These are phyloP conservation scores for Begonia fuchsioides DNA, from an alignment of 306 rosid genomes.

Conservation along the genomic window DNA sequence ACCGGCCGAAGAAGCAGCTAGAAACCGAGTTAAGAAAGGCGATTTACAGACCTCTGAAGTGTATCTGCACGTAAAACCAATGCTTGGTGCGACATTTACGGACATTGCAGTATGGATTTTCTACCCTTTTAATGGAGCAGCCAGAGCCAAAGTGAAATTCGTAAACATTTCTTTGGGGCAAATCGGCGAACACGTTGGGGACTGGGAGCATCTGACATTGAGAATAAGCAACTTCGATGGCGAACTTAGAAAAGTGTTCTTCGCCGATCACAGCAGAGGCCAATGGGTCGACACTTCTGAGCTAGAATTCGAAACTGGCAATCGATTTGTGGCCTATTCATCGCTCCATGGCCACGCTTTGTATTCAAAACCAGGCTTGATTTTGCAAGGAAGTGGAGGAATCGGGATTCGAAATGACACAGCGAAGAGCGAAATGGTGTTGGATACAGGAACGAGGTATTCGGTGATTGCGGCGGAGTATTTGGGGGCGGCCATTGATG, in stretches of 20 bases:
- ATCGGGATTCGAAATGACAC: slow-evolving; percentile 56
- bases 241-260: slow-evolving; percentile 30
- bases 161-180: slow-evolving; percentile 29
- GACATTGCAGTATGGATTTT: slow-evolving; percentile 64
- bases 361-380: slow-evolving; percentile 40
- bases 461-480: slow-evolving; percentile 33
- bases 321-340: slow-evolving; percentile 34
- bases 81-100: slow-evolving; percentile 56
- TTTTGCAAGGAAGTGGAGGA: slow-evolving; percentile 38
- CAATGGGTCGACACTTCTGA: slow-evolving; percentile 43
- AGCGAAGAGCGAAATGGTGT: slow-evolving; percentile 26
- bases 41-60: slow-evolving; percentile 26
- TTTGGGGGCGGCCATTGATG: slow-evolving; percentile 20
- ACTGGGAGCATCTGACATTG: slow-evolving; percentile 75
- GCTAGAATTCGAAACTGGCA: slow-evolving; percentile 34
- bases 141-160: slow-evolving; percentile 32
- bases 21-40: slow-evolving; percentile 37
- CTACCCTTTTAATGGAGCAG: slow-evolving; percentile 68
- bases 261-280: slow-evolving; percentile 64
- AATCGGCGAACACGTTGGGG: slow-evolving; percentile 63
- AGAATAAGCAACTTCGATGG: slow-evolving; percentile 64
- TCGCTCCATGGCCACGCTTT: slow-evolving; percentile 58
- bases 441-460: slow-evolving; percentile 27
- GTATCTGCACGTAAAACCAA: slow-evolving; percentile 50
- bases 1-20: slow-evolving; percentile 23